Conservation (phyloP, 2,329 filamentous ascomycete species). For the Epichloe gansuensis region DNA sequence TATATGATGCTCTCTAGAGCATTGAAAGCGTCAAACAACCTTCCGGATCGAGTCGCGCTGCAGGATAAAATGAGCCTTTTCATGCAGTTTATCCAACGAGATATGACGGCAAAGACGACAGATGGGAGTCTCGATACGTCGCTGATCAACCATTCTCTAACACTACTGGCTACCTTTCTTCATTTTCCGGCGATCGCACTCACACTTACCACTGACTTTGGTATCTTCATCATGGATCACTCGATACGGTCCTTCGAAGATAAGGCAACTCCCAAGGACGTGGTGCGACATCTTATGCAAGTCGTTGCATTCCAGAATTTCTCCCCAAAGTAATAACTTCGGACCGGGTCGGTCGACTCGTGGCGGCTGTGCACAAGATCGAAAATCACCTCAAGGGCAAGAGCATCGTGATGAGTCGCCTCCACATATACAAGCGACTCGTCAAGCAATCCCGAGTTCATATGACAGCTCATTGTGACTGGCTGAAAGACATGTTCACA, state of each 20-base stretch:
- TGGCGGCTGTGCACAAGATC: conserved; percentile 59
- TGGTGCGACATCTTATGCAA: conserved; percentile 69
- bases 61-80: conserved; percentile 66
- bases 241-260: conserved; percentile 65
- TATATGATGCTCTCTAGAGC: conserved; percentile 70
- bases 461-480: conserved; percentile 63
- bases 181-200: conserved; percentile 60
- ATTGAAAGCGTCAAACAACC: conserved; percentile 68
- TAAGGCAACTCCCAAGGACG: conserved; percentile 56
- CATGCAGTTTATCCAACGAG: conserved; percentile 71
- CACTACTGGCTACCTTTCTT: conserved; percentile 64
- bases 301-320: conserved; percentile 75
- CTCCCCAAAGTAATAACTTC: conserved; percentile 56
- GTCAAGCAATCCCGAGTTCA: conserved; percentile 55
- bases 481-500: conserved; percentile 72
- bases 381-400: conserved; percentile 67
- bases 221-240: conserved; percentile 67
- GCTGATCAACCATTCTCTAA: conserved; percentile 66
- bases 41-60: conserved; percentile 63
- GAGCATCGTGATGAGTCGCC: conserved; percentile 63
- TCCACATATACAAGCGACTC: conserved; percentile 68
- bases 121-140: conserved; percentile 50
- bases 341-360: conserved; percentile 56
- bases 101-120: conserved; percentile 52
- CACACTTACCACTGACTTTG: conserved; percentile 66